phyloP scores from a whole-genome alignment of 805 yeast genomes.

The Myxozyma kluyveri region DNA sequence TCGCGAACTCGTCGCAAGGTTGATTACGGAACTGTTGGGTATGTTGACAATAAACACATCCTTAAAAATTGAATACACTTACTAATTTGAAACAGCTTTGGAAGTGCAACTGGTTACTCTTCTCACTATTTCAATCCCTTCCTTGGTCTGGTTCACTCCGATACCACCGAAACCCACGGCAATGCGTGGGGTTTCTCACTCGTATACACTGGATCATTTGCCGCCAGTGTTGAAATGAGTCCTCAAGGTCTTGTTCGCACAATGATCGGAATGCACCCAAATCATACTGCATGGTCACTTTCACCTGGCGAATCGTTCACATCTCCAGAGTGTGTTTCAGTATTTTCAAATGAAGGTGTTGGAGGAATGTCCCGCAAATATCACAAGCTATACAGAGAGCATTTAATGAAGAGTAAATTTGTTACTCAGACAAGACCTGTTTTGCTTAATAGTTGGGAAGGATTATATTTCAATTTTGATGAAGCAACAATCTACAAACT shows the following conservation, averaged over 20 bases:
- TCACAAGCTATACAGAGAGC: slow-evolving; percentile 3
- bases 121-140: slow-evolving; percentile 5
- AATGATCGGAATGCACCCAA: neutral
- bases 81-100: neutral
- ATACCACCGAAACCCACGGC: neutral
- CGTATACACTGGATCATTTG: slow-evolving; percentile 3
- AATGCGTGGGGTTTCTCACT: slow-evolving; percentile 5
- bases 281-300: neutral
- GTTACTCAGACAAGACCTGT: neutral
- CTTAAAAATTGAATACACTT: neutral
- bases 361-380: slow-evolving; percentile 1
- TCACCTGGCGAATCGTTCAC: neutral
- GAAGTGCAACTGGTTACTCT: slow-evolving; percentile 1
- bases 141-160: neutral
- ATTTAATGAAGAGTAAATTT: slow-evolving; percentile 1
- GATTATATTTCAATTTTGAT: neutral
- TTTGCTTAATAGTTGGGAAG: slow-evolving; percentile 7
- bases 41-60: neutral
- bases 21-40: slow-evolving; percentile 1
- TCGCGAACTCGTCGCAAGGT: neutral
- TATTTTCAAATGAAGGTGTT: neutral
- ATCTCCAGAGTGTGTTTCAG: slow-evolving; percentile 1
- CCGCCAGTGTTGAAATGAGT: neutral
- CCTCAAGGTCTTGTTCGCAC: slow-evolving; percentile 1
- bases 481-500: neutral